These are phyloP conservation scores for Hypoxylon sp. DNA, from an alignment of 2,329 filamentous ascomycete genomes.

Conservation along the genomic window DNA sequence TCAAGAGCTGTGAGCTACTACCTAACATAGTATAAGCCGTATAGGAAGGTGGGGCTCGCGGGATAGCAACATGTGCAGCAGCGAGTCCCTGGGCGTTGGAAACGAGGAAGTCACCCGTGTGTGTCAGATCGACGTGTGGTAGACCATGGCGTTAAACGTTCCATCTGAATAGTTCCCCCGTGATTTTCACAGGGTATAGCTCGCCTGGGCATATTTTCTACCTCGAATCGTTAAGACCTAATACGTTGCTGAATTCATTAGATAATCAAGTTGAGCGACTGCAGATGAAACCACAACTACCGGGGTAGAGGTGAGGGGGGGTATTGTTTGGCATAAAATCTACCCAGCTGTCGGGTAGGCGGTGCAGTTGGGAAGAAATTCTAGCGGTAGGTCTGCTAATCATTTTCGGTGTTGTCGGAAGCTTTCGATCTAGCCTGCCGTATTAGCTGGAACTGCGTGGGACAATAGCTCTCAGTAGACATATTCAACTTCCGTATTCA, in stretches of 20 bases:
- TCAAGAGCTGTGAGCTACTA: conserved; percentile 4
- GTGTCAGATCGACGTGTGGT: conserved; percentile 57
- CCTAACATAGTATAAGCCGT: background rate
- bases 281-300: conserved; percentile 7
- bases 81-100: conserved; percentile 26
- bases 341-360: background rate
- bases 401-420: conserved; percentile 23
- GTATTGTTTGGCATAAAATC: background rate
- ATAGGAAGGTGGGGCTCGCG: conserved; percentile 22
- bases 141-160: conserved; percentile 59
- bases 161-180: conserved; percentile 57
- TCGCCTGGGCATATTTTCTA: background rate
- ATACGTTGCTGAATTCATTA: background rate
- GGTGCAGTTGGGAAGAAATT: conserved; percentile 4
- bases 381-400: conserved; percentile 39
- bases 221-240: background rate
- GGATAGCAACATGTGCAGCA: conserved; percentile 13
- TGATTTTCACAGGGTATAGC: conserved; percentile 58
- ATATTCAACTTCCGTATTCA: conserved; percentile 13
- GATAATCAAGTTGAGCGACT: background rate
- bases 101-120: conserved; percentile 50
- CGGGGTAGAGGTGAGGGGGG: background rate
- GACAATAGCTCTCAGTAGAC: conserved; percentile 6
- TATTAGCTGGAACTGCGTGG: background rate
- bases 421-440: conserved; percentile 1